Base-by-base conservation (phyloP, 352 stramenopile genomes). In the Globisporangium apiculatum region DNA sequence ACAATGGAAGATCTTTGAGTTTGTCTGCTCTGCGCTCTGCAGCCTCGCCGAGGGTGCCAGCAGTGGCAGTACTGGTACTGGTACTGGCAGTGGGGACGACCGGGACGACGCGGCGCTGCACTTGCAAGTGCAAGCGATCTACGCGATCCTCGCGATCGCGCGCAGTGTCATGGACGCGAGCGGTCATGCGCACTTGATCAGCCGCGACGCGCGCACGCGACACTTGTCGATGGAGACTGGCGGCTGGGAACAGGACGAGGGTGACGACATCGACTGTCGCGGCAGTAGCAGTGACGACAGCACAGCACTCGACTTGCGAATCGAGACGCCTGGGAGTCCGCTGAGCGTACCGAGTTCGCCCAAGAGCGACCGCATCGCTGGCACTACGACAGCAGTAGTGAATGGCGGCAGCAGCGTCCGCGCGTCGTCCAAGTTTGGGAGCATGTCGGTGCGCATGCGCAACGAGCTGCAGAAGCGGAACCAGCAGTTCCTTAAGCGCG, bases 1-100 rank as follows among this genome's bases (percentile, higher is more conserved):
- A 52, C 81, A 94, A 55, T 95, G 85, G 85, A 95, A 92, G 51
- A 92, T 93, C 37, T 93, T 93, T 50, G 85, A 95, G 61, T 85
- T 91, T 40, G 75, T 93, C 40, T 92, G 77, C 51, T 82, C 72
- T 0, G 76, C 78, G 0, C 53, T 95, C 35, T 91, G 85, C 38
- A 85, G 69, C 11, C 90, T 93, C 40, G 77, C 81, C 11, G 85
- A 95, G 64, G 76, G 80, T 5, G 15, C 69, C 45, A 49, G 45
- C 14, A 17, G 45, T 5, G 7, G 11, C 7, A 49, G 17, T n/a
- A 49, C 15, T 49, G 45, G 15, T 4, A 35, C 15, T 35, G 15
- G n/a, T 7, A 24, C 5, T 24, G n/a, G 45, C n/a, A 11, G 45
- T 49, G 8, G 45, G 4, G 17, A 67, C 35, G 51, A 61, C 10